Evolutionary conservation across 495 filamentous ascomycete species (phyloP), one percentile per base, ranked within the genome.

Genomic region (Aspergillus bridgeri): DNA sequence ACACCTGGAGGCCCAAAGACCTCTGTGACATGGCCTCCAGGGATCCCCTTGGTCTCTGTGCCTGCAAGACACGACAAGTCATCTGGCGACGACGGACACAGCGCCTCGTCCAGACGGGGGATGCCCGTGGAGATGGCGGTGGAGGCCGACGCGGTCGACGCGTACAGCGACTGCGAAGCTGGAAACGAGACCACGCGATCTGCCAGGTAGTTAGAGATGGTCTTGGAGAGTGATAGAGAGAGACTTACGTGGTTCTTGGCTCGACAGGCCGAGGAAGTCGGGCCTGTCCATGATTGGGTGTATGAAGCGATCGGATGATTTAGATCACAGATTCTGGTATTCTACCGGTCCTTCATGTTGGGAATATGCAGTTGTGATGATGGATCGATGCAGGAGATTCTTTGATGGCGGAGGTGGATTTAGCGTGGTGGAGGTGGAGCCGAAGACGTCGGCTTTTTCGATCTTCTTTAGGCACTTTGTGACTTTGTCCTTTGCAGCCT

Each of bases 1-100:
- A 81, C 83, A 1, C 93, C 93, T 9, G 90, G 89, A 17, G 94
- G 92, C 0, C 94, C 94, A 75, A 87, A 96, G 27, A 96, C 73
- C 69, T 98, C 94, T 6, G 86, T 87, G n/a, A 96, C 79, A 67
- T 91, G 88, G 21, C 91, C 91, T 38, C 86, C 83, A 53, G 82
- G 75, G 23, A 96, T 70, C 4, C 92, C 46, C 76, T 79, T 46
- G 18, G 48, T 33, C 20, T 54, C 38, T 22, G 54, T 43, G 20
- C 21, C 18, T 9, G 23, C 38, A 5, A 54, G 15, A 3, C 59
- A 58, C 3, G 60, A 25, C 0, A 55, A 19, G 29, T 51, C 54
- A 19, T 63, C 62, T 23, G 24, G 20, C 6, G 60, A 44, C 6
- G 53, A 38, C 17, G 64, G 49, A 20, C 38, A 58, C 5, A 90